These are phyloP conservation scores for Cercospora janseana DNA, from an alignment of 2,329 filamentous ascomycete genomes.

Conservation along the genomic window DNA sequence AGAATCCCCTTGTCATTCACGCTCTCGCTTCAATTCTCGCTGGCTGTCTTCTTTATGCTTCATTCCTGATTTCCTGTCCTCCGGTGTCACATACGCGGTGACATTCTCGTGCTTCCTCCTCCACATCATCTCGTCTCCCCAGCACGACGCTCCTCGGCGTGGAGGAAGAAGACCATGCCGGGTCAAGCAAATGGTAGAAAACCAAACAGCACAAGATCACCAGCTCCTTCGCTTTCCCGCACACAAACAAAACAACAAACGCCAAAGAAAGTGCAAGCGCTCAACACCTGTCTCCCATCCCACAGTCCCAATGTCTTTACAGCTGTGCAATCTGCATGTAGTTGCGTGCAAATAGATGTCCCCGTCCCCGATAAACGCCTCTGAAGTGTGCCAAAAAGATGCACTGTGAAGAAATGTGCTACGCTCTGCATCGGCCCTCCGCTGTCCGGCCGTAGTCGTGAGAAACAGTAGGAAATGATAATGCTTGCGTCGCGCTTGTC, in stretches of 20 bases:
- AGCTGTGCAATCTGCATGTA: slow-evolving; percentile 15
- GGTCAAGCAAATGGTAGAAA: background rate
- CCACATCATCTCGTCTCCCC: too few relatives aligned
- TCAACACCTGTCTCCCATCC: too few relatives aligned
- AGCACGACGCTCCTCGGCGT: too few relatives aligned
- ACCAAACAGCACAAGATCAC: slow-evolving; percentile 7
- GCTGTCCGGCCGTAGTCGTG: slow-evolving; percentile 13
- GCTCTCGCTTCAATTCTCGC: too few relatives aligned
- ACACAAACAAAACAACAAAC: background rate
- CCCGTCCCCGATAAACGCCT: slow-evolving; percentile 16
- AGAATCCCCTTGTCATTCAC: too few relatives aligned
- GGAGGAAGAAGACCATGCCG: too few relatives aligned
- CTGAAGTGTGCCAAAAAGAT: background rate
- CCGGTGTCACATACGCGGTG: too few relatives aligned
- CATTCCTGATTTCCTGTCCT: too few relatives aligned
- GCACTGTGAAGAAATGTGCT: background rate
- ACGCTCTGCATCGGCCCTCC: slow-evolving; percentile 9
- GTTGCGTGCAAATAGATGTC: too few relatives aligned
- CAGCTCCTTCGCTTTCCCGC: slow-evolving; percentile 18
- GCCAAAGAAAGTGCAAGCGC: too few relatives aligned
- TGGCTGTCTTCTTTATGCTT: too few relatives aligned
- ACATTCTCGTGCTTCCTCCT: too few relatives aligned
- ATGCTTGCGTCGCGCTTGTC: slow-evolving; percentile 4
- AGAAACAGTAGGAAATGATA: slow-evolving; percentile 6
- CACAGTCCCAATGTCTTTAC: slow-evolving; percentile 1